These are phyloP conservation scores for Liquidambar formosana DNA, from an alignment of 164 flowering plant species.

Conservation along the genomic window DNA sequence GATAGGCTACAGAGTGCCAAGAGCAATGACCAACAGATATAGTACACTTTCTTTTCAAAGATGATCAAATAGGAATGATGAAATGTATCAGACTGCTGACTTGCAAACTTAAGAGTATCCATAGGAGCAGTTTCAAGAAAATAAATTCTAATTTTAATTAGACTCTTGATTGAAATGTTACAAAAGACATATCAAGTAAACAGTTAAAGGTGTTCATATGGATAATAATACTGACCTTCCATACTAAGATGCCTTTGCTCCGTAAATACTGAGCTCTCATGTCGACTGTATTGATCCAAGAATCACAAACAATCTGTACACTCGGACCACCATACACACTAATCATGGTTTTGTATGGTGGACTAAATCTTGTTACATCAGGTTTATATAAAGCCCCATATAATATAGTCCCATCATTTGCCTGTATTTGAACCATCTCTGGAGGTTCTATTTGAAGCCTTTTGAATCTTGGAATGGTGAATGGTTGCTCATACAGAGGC, in stretches of 20 bases:
- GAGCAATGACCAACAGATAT: no score
- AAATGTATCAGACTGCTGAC: no score
- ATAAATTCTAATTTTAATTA: no score
- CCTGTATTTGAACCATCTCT: constrained; percentile 58
- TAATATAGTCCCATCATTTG: constrained; percentile 69
- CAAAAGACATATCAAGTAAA: no score
- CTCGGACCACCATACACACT: constrained; percentile 91
- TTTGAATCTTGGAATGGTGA: constrained; percentile 45
- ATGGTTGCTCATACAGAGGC: constrained; percentile 68
- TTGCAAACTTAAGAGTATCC: no score
- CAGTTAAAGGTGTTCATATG: no score
- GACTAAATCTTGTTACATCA: constrained; percentile 70
- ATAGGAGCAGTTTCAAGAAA: no score
- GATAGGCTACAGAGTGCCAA: no score
- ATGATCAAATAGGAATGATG: no score
- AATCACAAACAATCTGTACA: constrained; percentile 75
- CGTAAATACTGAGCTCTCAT: constrained; percentile 92
- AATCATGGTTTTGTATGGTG: constrained; percentile 83
- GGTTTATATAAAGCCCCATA: constrained; percentile 85
- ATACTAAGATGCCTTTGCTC: constrained; percentile 83
- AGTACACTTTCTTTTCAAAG: no score
- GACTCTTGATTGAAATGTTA: no score
- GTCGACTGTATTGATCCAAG: constrained; percentile 87
- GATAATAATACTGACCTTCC: constrained; percentile 65
- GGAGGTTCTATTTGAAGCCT: constrained; percentile 80